Conservation (phyloP, 345 rosid species). For the Salix purpurea region DNA sequence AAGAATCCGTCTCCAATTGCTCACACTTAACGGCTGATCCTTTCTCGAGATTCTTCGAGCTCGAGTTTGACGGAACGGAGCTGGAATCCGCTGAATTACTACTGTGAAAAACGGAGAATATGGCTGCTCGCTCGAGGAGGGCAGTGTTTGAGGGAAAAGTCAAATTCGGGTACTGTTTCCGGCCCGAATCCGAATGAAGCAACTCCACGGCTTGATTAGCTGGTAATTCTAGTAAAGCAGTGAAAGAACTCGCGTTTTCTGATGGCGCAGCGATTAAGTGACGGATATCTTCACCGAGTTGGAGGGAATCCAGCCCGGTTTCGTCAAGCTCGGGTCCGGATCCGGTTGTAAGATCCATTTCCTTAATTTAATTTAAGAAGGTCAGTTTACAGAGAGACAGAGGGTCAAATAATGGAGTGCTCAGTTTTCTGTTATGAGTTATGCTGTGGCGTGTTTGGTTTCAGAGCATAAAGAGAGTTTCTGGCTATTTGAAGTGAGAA, state of each 20-base stretch:
- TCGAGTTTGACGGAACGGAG: constrained; percentile 32
- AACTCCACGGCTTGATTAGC: constrained; percentile 50
- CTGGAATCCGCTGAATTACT: constrained; percentile 27
- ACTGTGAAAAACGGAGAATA: constrained; percentile 26
- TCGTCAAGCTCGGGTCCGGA: constrained; percentile 33
- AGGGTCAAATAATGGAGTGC: neutral
- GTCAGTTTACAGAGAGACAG: neutral
- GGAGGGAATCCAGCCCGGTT: constrained; percentile 39
- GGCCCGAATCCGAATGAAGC: constrained; percentile 42
- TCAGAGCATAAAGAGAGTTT: neutral
- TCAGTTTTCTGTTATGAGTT: neutral
- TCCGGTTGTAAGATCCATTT: constrained; percentile 51
- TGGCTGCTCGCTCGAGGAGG: constrained; percentile 37
- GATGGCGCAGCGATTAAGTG: constrained; percentile 36
- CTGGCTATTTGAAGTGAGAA: neutral
- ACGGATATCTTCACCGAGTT: constrained; percentile 51
- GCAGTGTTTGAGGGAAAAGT: constrained; percentile 30
- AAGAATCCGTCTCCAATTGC: constrained; percentile 35
- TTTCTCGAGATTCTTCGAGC: constrained; percentile 30
- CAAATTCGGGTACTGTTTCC: constrained; percentile 11
- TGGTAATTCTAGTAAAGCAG: constrained; percentile 58
- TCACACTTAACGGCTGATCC: constrained; percentile 35
- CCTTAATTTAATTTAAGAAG: neutral
- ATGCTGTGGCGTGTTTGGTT: neutral
- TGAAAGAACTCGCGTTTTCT: constrained; percentile 51